phyloP scores from a whole-genome alignment of 305 asterid genomes.

The Solanum hybrid region DNA sequence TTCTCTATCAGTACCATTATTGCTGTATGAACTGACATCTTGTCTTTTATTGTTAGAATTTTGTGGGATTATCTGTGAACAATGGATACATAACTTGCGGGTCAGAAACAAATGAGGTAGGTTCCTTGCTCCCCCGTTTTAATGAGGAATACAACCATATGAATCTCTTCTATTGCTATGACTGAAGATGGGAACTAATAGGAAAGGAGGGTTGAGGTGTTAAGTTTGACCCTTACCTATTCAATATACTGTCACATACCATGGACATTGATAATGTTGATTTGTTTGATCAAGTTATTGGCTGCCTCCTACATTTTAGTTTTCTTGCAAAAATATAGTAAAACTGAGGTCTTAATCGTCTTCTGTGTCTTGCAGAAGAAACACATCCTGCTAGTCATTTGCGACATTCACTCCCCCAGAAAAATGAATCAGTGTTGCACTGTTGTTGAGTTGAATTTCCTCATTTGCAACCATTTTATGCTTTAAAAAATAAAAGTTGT shows the following conservation, averaged over 20 bases:
- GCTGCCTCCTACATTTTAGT: neutral
- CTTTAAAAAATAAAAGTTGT: neutral
- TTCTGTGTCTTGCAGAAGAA: neutral
- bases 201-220: neutral
- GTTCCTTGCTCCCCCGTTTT: neutral
- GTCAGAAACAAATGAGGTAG: conserved; percentile 93
- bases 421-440: neutral
- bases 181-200: neutral
- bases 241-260: neutral
- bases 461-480: neutral
- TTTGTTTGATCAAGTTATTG: neutral
- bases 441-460: neutral
- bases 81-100: conserved; percentile 94
- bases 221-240: neutral
- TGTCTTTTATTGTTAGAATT: conserved; percentile 50
- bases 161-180: neutral
- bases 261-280: neutral
- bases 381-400: neutral
- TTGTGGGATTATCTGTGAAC: conserved; percentile 83
- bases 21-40: neutral
- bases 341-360: neutral
- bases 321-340: neutral
- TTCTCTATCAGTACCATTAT: neutral
- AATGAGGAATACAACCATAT: neutral
- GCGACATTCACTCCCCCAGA: neutral